Percentiles rank a stretch among this genome's conserved stretches.
Conservation (phyloP, 495 filamentous ascomycete species). For the Aspergillus funiculosus region DNA sequence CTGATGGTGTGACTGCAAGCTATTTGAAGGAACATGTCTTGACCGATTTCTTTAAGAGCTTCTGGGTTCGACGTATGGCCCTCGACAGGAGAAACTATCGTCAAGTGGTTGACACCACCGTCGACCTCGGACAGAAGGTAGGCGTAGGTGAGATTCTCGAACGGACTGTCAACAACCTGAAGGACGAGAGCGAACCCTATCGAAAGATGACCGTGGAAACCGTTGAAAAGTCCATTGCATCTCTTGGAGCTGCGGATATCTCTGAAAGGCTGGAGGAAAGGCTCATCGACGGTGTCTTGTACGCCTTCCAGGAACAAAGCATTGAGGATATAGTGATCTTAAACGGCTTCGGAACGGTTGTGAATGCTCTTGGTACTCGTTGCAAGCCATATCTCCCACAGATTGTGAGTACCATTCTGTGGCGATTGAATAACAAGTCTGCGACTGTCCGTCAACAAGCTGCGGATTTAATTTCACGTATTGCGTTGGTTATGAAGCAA, state of each 20-base stretch:
- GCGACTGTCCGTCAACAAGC: slow-evolving; percentile 95
- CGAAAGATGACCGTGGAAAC: slow-evolving; percentile 99
- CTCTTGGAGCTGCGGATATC: slow-evolving; percentile 89
- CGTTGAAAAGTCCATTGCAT: slow-evolving; percentile 89
- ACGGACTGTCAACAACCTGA: slow-evolving; percentile 87
- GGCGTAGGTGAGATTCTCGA: slow-evolving; percentile 93
- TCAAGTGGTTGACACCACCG: slow-evolving; percentile 96
- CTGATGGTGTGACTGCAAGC: slow-evolving; percentile 86
- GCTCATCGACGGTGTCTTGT: slow-evolving; percentile 92
- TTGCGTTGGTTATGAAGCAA: slow-evolving; percentile 98
- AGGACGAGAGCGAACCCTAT: slow-evolving; percentile 97
- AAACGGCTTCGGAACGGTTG: slow-evolving; percentile 97
- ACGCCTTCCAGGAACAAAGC: slow-evolving; percentile 97
- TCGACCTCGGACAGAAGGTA: slow-evolving; percentile 95
- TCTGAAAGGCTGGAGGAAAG: slow-evolving; percentile 87
- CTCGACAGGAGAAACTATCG: slow-evolving; percentile 94
- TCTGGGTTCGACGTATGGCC: slow-evolving; percentile 97
- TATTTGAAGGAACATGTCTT: slow-evolving; percentile 95
- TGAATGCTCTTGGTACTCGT: slow-evolving; percentile 88
- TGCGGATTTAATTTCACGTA: slow-evolving; percentile 91
- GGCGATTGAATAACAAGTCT: slow-evolving; percentile 95
- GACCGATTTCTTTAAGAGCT: slow-evolving; percentile 95
- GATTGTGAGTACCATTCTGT: slow-evolving; percentile 94
- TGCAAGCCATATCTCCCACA: slow-evolving; percentile 96
- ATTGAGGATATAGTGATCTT: slow-evolving; percentile 94